These are phyloP conservation scores for Oropetium thomaeum DNA, from an alignment of 176 grass and related monocot genomes.

Conservation along the genomic window DNA sequence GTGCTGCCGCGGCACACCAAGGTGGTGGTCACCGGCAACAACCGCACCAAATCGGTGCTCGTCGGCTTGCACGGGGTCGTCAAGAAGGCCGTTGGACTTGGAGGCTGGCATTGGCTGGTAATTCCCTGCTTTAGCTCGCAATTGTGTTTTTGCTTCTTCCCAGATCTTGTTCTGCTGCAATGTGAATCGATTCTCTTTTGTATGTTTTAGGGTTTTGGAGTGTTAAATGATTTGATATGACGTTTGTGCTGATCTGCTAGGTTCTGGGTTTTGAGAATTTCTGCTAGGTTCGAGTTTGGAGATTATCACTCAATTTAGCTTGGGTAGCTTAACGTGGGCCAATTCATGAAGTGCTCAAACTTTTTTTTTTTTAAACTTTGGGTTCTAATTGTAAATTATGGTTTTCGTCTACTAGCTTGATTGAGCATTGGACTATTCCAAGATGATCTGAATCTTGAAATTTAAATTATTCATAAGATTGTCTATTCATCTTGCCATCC, in stretches of 20 bases:
- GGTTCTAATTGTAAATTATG: background rate
- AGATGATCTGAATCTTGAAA: slow-evolving; percentile 10
- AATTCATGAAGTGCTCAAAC: background rate
- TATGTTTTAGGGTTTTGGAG: background rate
- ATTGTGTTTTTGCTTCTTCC: background rate
- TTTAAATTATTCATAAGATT: background rate
- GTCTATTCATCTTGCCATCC: background rate
- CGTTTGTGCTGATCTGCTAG: background rate
- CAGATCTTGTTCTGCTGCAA: slow-evolving; percentile 26
- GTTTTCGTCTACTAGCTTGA: background rate
- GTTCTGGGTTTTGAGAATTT: no score
- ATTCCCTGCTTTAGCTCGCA: background rate
- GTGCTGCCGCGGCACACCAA: slow-evolving; percentile 75
- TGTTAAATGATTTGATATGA: background rate
- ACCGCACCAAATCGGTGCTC: slow-evolving; percentile 77
- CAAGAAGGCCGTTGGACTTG: slow-evolving; percentile 78
- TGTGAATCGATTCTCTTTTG: slow-evolving; percentile 1
- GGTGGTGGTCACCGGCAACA: slow-evolving; percentile 82
- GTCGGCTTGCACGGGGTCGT: slow-evolving; percentile 71
- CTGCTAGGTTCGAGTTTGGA: background rate
- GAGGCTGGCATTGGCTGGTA: slow-evolving; percentile 92
- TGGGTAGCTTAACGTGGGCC: background rate
- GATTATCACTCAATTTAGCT: background rate
- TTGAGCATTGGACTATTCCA: background rate
- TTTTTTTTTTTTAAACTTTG: background rate